These are phyloP conservation scores for Paspalum vaginatum DNA, from an alignment of 176 grass and related monocot species.

Conservation along the genomic window DNA sequence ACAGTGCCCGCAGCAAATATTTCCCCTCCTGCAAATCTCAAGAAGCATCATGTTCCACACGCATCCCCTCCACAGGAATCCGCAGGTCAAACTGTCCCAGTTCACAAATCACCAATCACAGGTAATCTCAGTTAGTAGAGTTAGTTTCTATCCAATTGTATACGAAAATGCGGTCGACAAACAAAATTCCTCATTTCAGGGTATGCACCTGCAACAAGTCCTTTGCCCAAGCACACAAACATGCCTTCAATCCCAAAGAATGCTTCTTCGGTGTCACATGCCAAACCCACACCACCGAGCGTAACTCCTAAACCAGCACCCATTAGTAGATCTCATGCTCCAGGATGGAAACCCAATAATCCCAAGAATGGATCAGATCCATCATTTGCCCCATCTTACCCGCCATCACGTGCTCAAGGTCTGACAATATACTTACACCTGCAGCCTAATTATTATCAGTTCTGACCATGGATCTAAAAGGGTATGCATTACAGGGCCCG, in stretches of 20 bases:
- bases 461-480: constrained; percentile 35
- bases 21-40: constrained; percentile 36
- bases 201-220: constrained; percentile 62
- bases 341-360: constrained; percentile 37
- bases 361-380: constrained; percentile 38
- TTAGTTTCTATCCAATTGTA: constrained; percentile 7
- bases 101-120: constrained; percentile 52
- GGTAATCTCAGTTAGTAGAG: constrained; percentile 43
- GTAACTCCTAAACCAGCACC: constrained; percentile 53
- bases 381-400: constrained; percentile 48
- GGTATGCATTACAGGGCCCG: constrained; percentile 33
- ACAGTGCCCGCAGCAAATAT: constrained; percentile 42
- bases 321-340: constrained; percentile 43
- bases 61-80: constrained; percentile 59
- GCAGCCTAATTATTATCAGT: constrained; percentile 12
- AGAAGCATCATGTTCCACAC: constrained; percentile 41
- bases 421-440: constrained; percentile 8
- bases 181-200: constrained; percentile 46
- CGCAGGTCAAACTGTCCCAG: constrained; percentile 33
- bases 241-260: constrained; percentile 54
- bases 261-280: constrained; percentile 50
- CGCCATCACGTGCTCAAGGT: constrained; percentile 65
- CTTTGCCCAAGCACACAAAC: constrained; percentile 57
- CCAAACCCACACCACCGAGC: constrained; percentile 42
- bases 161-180: constrained; percentile 31